Conservation (phyloP, 768 basidiomycete genomes). For the Boletus rex-veris region DNA sequence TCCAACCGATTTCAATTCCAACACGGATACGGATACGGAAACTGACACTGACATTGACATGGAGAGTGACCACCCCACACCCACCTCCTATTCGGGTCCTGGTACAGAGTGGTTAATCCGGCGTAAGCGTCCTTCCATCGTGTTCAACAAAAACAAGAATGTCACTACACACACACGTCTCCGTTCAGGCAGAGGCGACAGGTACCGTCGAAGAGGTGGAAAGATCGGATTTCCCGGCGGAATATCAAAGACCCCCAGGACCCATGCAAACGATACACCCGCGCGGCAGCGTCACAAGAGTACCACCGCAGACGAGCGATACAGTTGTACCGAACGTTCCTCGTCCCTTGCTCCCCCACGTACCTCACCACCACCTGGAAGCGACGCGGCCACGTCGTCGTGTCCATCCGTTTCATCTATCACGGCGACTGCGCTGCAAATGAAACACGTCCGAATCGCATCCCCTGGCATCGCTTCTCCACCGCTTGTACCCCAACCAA, state of each 20-base stretch:
- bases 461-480: constrained; percentile 13
- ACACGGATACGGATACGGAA: constrained; percentile 10
- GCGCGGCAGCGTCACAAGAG: background rate
- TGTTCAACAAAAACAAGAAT: background rate
- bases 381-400: background rate
- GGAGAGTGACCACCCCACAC: constrained; percentile 16
- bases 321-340: background rate
- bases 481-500: background rate
- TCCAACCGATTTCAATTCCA: constrained; percentile 6
- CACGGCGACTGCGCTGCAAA: constrained; percentile 7
- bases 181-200: background rate
- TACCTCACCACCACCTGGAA: background rate
- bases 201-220: constrained; percentile 9
- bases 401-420: constrained; percentile 2
- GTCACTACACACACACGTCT: background rate
- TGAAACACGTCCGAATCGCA: constrained; percentile 12
- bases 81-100: constrained; percentile 9
- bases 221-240: background rate
- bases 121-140: constrained; percentile 21
- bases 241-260: constrained; percentile 13
- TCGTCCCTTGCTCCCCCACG: background rate
- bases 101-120: constrained; percentile 18
- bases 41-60: constrained; percentile 17
- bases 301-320: background rate
- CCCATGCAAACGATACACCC: constrained; percentile 9